Percentiles rank a stretch among this genome's conserved stretches.
Evolutionary conservation across 768 basidiomycete genomes (phyloP).

Genomic region (Russula compacta): DNA sequence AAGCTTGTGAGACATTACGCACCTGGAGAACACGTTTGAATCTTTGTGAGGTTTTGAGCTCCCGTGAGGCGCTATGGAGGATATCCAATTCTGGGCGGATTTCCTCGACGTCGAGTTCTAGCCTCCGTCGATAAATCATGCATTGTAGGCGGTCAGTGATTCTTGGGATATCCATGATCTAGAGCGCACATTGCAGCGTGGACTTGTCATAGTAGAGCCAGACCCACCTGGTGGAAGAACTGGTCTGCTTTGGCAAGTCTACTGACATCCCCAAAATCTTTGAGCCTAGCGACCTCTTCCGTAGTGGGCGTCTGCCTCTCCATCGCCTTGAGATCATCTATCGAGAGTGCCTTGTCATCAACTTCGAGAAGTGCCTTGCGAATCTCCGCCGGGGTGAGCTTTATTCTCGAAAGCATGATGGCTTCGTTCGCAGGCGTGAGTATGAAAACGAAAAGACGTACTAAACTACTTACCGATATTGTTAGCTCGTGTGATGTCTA

Average conservation of each 20-base stretch:
- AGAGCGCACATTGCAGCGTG: background rate
- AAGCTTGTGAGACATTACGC: constrained; percentile 12
- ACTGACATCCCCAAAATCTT: constrained; percentile 58
- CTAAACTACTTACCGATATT: constrained; percentile 53
- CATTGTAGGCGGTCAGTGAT: constrained; percentile 65
- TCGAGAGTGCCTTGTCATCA: constrained; percentile 55
- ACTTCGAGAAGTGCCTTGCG: constrained; percentile 61
- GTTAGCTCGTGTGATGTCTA: constrained; percentile 77
- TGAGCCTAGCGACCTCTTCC: constrained; percentile 71
- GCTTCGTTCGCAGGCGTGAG: constrained; percentile 38
- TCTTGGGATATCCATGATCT: constrained; percentile 76
- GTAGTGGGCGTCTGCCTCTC: constrained; percentile 66
- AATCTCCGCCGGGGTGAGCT: constrained; percentile 54
- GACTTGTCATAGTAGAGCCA: background rate
- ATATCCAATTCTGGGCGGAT: constrained; percentile 72
- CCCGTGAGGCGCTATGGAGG: constrained; percentile 57
- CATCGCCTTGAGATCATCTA: constrained; percentile 73
- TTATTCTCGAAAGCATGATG: constrained; percentile 78
- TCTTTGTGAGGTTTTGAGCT: constrained; percentile 52
- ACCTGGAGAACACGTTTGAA: constrained; percentile 70
- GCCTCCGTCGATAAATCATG: constrained; percentile 75
- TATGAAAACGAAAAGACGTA: background rate
- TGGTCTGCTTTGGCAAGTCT: constrained; percentile 79
- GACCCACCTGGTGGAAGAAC: constrained; percentile 63
- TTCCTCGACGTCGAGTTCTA: constrained; percentile 79